phyloP scores from a whole-genome alignment of 768 basidiomycete species.

The Roridomyces roridus region DNA sequence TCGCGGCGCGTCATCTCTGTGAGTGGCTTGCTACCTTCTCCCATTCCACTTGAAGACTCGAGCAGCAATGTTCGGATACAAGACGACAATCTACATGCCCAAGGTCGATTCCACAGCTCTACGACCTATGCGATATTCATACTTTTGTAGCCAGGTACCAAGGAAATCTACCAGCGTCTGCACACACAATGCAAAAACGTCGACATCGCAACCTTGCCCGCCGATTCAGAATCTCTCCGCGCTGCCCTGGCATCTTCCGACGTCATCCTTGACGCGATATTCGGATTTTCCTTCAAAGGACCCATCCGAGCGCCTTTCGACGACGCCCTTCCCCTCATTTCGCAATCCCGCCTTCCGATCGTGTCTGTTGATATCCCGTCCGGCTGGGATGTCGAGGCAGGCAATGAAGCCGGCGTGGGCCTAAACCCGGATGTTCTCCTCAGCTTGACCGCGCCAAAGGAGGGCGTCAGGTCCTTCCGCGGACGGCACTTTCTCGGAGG shows the following conservation, averaged over 20 bases:
- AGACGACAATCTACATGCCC: constrained; percentile 90
- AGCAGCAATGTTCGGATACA: constrained; percentile 90
- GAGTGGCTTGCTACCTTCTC: constrained; percentile 27
- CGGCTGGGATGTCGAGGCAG: constrained; percentile 94
- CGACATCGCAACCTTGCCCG: constrained; percentile 73
- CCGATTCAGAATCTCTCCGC: constrained; percentile 51
- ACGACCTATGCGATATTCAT: too few species aligned
- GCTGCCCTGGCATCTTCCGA: constrained; percentile 65
- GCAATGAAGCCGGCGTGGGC: constrained; percentile 60
- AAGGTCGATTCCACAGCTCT: constrained; percentile 60
- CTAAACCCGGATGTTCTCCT: constrained; percentile 82
- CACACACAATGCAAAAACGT: constrained; percentile 90
- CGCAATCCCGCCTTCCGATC: constrained; percentile 73
- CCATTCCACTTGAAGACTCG: not conserved
- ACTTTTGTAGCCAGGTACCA: constrained; percentile 78
- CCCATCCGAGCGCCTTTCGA: constrained; percentile 92
- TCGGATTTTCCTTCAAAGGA: constrained; percentile 96
- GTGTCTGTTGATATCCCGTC: constrained; percentile 96
- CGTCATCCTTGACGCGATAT: constrained; percentile 93
- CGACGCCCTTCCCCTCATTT: constrained; percentile 68
- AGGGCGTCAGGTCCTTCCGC: constrained; percentile 77
- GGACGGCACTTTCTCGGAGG: constrained; percentile 95
- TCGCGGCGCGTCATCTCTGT: constrained; percentile 95
- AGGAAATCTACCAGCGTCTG: constrained; percentile 90
- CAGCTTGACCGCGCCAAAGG: constrained; percentile 94